These are phyloP conservation scores for barrel medic (Medicago truncatula) DNA, from an alignment of 306 rosid species.

Conservation along the genomic window MtrunA17r5.0-ANR NC_053049.1:3597001-3597500, in stretches of 20 bases:
- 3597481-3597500: neutral
- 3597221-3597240: neutral
- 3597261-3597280: neutral
- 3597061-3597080: no score
- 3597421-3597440: neutral
- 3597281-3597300: neutral
- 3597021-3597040: no score
- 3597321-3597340: neutral
- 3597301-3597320: neutral
- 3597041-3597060: no score
- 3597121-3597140: no score
- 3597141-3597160: no score
- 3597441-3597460: neutral
- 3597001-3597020: no score
- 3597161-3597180: no score
- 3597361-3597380: neutral
- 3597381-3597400: neutral
- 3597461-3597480: neutral
- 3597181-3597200: no score
- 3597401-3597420: neutral
- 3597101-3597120: no score
- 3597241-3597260: neutral
- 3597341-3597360: neutral
- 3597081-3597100: no score
- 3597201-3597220: no score